Evolutionary conservation across 2,329 filamentous ascomycete genomes (phyloP).

Genomic region (Hirsutella thompsonii): DNA sequence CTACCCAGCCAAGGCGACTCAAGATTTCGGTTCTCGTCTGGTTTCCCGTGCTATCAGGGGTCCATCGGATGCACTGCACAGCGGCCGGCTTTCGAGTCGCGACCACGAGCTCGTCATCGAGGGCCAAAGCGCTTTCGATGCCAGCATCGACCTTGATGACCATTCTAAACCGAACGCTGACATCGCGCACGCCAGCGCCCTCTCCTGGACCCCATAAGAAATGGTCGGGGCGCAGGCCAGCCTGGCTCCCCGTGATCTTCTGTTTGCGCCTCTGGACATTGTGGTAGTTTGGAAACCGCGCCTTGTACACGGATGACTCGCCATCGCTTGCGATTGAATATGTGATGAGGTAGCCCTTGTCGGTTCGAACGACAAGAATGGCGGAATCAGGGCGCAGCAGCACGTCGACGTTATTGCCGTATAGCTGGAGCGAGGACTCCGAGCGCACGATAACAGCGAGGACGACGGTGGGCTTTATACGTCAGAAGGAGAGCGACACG

Average conservation of each 20-base stretch:
- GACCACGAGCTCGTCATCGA: conserved; percentile 87
- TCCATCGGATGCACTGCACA: conserved; percentile 95
- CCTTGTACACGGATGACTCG: conserved; percentile 71
- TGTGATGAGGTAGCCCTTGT: conserved; percentile 78
- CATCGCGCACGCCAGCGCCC: conserved; percentile 67
- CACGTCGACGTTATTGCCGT: conserved; percentile 75
- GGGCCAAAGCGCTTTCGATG: conserved; percentile 72
- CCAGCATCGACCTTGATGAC: conserved; percentile 97
- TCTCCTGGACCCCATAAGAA: conserved; percentile 69
- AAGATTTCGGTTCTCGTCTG: conserved; percentile 88
- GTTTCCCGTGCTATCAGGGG: conserved; percentile 63
- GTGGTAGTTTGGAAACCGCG: conserved; percentile 58
- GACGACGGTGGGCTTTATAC: conserved; percentile 65
- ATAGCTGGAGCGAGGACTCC: conserved; percentile 61
- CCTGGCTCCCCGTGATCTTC: conserved; percentile 44
- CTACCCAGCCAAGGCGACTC: conserved; percentile 75
- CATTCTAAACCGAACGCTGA: conserved; percentile 88
- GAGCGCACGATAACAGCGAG: conserved; percentile 79
- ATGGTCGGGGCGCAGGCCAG: conserved; percentile 42
- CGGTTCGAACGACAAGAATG: conserved; percentile 83
- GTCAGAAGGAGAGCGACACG: background rate
- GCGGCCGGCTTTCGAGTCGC: conserved; percentile 84
- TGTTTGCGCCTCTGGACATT: conserved; percentile 50
- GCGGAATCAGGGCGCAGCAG: conserved; percentile 83
- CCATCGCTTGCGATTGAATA: conserved; percentile 84